A percentile compares a stretch with the other conserved stretches of the same genome.
phyloP scores from a whole-genome alignment of 495 filamentous ascomycete genomes.

The Talaromyces wortmannii region DNA sequence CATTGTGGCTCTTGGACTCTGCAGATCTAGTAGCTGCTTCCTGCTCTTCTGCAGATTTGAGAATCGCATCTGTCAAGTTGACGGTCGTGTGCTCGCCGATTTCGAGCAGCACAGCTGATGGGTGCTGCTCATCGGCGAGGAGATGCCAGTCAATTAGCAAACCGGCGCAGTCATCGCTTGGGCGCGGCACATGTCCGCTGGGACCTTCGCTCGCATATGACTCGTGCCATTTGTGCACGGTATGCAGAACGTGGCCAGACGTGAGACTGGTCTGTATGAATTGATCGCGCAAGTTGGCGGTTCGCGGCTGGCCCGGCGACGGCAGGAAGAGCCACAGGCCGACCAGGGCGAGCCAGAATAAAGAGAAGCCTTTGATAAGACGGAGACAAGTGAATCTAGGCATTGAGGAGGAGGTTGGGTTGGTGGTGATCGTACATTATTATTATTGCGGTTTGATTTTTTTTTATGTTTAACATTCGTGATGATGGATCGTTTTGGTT shows the following conservation, averaged over 20 bases:
- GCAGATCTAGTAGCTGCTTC: neutral
- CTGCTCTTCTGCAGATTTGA: neutral
- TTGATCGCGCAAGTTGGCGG: neutral
- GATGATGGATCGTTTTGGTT: neutral
- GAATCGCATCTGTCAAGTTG: neutral
- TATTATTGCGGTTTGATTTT: neutral
- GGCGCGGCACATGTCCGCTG: neutral
- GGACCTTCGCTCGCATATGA: neutral
- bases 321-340: constrained; percentile 4
- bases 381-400: constrained; percentile 3
- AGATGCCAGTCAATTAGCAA: neutral
- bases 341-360: constrained; percentile 1
- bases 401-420: neutral
- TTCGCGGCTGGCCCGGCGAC: neutral
- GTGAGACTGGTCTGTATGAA: neutral
- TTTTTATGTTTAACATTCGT: neutral
- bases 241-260: neutral
- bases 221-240: neutral
- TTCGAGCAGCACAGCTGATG: neutral
- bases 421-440: neutral
- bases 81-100: neutral
- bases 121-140: neutral
- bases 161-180: neutral
- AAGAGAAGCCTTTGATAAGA: neutral
- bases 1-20: neutral